Base-by-base conservation (phyloP, 805 yeast genomes). In the Yamadazyma sp. region DNA sequence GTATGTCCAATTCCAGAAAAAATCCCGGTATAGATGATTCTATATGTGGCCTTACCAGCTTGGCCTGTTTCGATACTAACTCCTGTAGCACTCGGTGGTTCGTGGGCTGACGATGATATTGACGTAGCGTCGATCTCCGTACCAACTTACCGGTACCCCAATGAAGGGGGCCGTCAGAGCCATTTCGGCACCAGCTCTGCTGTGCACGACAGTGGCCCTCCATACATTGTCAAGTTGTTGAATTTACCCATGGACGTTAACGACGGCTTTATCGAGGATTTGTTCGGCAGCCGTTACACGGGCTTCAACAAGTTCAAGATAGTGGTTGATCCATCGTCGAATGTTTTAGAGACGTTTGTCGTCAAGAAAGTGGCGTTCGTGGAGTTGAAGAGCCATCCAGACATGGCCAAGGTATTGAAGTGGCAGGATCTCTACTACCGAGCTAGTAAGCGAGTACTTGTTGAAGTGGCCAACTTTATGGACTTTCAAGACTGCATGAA, bases 201-300 rank as follows among this genome's bases (percentile, higher is more conserved):
- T 6, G 35, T 12, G 27, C 38, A 18, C 13, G 57, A 54, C 36
- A 28, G 40, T 25, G 67, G 70, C 0, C 84, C 85, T 1, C 90
- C 90, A 2, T 82, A 69, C 53, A 82, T 82, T 40, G 76, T 77
- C 30, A 83, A 82, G 53, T 67, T 84, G 37, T 56, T 75, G 5
- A 78, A 80, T 43, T 56, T 84, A 24, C 86, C 89, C 0, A 64
- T 75, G 3, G 69, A 70, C 15, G 70, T 80, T 24, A 69, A 75
- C 35, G 70, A 75, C 15, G 62, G 62, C 35, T 70, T 75, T 35
- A 62, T 83, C 14, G 71, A 67, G 36, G 86, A 82, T 51, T 61
- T 84, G 23, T 80, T 84, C 54, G 65, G 70, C 35, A 77, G 87
- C 40, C 69, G 87, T 44, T 81, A 71, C 51, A 77, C 82, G 40